phyloP scores from a whole-genome alignment of 352 stramenopile species.

The Thalassiosira gravida region DNA sequence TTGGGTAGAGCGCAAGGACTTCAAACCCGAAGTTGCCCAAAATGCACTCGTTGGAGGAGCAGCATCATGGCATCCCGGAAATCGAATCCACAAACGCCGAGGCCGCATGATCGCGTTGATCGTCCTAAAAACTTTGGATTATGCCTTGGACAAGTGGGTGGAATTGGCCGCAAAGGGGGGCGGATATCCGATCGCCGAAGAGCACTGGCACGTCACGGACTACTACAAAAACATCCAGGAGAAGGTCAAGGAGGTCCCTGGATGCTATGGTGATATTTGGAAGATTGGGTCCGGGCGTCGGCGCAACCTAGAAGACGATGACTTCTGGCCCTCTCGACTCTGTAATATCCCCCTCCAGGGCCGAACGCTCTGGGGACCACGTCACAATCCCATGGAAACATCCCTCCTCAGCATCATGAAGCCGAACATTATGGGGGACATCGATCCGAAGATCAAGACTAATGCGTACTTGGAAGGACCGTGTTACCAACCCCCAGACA shows the following conservation, averaged over 20 bases:
- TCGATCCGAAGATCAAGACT: conserved; percentile 26
- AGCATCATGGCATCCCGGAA: conserved; percentile 56
- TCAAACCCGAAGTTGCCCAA: conserved; percentile 33
- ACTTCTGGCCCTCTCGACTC: conserved; percentile 35
- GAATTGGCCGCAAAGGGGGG: conserved; percentile 25
- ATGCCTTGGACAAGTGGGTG: conserved; percentile 65
- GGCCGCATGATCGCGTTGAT: conserved; percentile 60
- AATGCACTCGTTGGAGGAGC: conserved; percentile 28
- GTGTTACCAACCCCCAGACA: conserved; percentile 43
- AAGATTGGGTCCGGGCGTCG: conserved; percentile 38
- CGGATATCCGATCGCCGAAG: conserved; percentile 56
- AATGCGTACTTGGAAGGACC: conserved; percentile 31
- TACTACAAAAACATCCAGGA: conserved; percentile 64
- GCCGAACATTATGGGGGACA: conserved; percentile 31
- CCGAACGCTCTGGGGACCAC: conserved; percentile 38
- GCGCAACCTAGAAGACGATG: conserved; percentile 19
- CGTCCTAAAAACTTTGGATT: conserved; percentile 56
- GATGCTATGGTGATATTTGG: conserved; percentile 18
- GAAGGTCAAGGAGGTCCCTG: conserved; percentile 34
- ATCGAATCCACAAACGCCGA: conserved; percentile 43
- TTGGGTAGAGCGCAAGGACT: no score
- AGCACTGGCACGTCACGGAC: conserved; percentile 70
- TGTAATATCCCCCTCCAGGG: conserved; percentile 51
- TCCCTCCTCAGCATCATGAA: conserved; percentile 48
- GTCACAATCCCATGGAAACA: conserved; percentile 35